Base-by-base conservation (phyloP, 768 basidiomycete genomes). In the Ramaria rubella region DNA sequence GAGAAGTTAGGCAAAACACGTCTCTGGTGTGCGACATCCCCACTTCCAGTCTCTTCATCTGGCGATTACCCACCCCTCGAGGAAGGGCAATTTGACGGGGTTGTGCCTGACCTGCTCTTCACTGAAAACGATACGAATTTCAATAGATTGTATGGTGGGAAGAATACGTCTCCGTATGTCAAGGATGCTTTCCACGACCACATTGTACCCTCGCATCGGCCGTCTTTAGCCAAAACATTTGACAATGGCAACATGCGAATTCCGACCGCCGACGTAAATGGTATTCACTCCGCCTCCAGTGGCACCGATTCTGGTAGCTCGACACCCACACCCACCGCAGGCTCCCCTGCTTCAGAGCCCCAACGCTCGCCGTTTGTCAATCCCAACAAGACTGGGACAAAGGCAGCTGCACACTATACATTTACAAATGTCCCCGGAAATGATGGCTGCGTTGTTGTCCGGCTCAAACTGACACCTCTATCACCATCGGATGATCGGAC, bases 181-280 rank as follows among this genome's bases (percentile, higher is more conserved):
- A 99, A 99, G 73, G 96, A 99, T 66, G 94, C 89, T 11, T 99
- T 99, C 77, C 95, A 99, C 64, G 94, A 99, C 70, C 91, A 98
- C 69, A 91, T 99, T 68, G 86, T 99, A 61, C 83, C 84, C 1
- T 78, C 77, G 5, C 95, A 98, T 69, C 85, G 90, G 40, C 87
- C 87, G 5, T 72, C 74, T 64, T 69, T 66, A 72, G 75, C 68
- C 75, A 76, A 57, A 59, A 61, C 45, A 61, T 68, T 4, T 62
- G 65, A 17, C 55, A 52, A 44, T 58, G 68, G 12, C 63, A 63
- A 17, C 61, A 62, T n/a, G 46, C 27, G 9, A 21, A 43, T 26
- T 29, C 36, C 30, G 31, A 46, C 15, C 33, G 36, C 23, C n/a
- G 23, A 15, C 31, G 36, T 14, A n/a, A 21, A 43, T 14, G 15